Percentiles rank a stretch among this genome's conserved stretches.
Conservation (phyloP, 768 basidiomycete genomes). For the Dictyophora rubrovolvata region DNA sequence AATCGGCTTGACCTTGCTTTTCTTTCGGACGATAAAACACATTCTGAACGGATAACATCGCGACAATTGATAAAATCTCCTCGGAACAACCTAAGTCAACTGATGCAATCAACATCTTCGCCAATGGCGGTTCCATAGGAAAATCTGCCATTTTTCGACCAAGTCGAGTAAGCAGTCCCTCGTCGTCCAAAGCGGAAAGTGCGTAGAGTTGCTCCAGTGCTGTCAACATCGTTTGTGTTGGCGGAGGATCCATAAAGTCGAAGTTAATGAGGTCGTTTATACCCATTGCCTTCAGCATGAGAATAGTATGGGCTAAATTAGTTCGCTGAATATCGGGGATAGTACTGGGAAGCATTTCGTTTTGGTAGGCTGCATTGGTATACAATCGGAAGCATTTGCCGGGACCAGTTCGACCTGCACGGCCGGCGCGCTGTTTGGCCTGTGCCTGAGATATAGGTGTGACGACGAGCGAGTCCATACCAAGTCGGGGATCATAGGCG, state of each 20-base stretch:
- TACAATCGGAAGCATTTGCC: slow-evolving; percentile 98
- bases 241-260: slow-evolving; percentile 99
- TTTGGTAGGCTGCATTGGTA: slow-evolving; percentile 95
- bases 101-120: slow-evolving; percentile 97
- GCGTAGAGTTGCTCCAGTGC: slow-evolving; percentile 93
- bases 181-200: slow-evolving; percentile 91
- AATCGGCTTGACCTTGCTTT: slow-evolving; percentile 97
- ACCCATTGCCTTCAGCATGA: slow-evolving; percentile 98
- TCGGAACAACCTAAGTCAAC: slow-evolving; percentile 97
- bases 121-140: slow-evolving; percentile 91
- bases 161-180: slow-evolving; percentile 86
- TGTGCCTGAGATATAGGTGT: slow-evolving; percentile 99
- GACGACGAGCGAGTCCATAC: slow-evolving; percentile 98
- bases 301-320: slow-evolving; percentile 84
- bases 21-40: slow-evolving; percentile 99
- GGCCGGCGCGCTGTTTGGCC: slow-evolving; percentile 89
- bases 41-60: slow-evolving; percentile 93
- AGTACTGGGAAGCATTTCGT: slow-evolving; percentile 96
- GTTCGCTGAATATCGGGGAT: slow-evolving; percentile 97
- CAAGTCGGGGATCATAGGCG: slow-evolving; percentile 91
- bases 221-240: slow-evolving; percentile 92
- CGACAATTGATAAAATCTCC: slow-evolving; percentile 93
- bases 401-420: slow-evolving; percentile 95
- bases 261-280: slow-evolving; percentile 96
- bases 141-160: slow-evolving; percentile 99